These are phyloP conservation scores for Tolypocladium paradoxum DNA, from an alignment of 2,329 filamentous ascomycete species.

Conservation along the genomic window DNA sequence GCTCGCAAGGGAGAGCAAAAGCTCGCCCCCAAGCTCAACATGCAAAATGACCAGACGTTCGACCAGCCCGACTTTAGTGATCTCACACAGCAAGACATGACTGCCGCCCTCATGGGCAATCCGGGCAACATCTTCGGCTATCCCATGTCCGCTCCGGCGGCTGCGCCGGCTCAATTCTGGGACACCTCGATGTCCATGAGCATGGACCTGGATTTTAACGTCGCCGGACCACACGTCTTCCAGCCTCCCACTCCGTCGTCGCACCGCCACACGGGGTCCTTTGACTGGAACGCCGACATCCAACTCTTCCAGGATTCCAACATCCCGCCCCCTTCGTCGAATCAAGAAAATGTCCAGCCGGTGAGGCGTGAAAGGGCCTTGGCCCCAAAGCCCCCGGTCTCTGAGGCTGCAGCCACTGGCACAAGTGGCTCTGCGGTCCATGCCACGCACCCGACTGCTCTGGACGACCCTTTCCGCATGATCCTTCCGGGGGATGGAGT, in stretches of 20 bases:
- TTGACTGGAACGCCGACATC: constrained; percentile 46
- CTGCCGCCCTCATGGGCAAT: constrained; percentile 29
- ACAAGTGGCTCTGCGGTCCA: constrained; percentile 21
- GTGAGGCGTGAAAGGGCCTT: constrained; percentile 32
- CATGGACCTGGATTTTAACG: constrained; percentile 50
- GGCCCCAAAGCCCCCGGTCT: constrained; percentile 38
- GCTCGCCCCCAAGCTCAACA: constrained; percentile 42
- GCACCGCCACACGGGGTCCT: constrained; percentile 37
- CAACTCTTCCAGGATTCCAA: constrained; percentile 43
- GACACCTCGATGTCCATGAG: constrained; percentile 40
- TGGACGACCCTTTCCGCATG: constrained; percentile 42
- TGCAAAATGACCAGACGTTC: constrained; percentile 49
- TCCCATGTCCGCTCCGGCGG: constrained; percentile 46
- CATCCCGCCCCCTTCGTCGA: constrained; percentile 18
- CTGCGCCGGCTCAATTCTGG: constrained; percentile 45
- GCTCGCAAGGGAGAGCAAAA: constrained; percentile 43
- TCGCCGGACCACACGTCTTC: constrained; percentile 33
- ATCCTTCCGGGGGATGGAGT: constrained; percentile 37
- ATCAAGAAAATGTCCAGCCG: constrained; percentile 25
- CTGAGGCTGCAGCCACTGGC: constrained; percentile 12
- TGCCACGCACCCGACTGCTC: constrained; percentile 29
- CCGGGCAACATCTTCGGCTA: constrained; percentile 48
- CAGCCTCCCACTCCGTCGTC: constrained; percentile 17
- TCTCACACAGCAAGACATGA: constrained; percentile 37
- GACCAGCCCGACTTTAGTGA: constrained; percentile 40